Evolutionary conservation across 345 rosid species (phyloP), one percentile per base, ranked within the genome.

Genomic region (Eucalyptus paniculata): DNA sequence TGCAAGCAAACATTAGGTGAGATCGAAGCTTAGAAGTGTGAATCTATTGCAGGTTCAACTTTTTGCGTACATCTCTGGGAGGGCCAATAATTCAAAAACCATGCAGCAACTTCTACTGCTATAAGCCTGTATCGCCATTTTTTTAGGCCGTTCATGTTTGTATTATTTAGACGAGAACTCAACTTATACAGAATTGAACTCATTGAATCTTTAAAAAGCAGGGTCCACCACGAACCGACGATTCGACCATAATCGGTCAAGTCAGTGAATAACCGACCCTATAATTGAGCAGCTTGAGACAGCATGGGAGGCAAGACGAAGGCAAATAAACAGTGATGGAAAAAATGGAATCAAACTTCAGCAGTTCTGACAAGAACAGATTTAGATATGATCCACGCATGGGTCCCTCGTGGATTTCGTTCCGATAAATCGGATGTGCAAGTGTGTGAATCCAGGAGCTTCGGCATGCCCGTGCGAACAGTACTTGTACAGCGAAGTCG

Each of bases 1-100:
- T 97, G 97, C 95, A 89, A 93, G 37, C 85, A 92, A 86, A 88
- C 89, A 88, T 26, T 80, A 88, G 47, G 85, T 77, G 85, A 77
- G 85, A 77, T 40, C 7, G 85, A 40, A 77, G 85, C 85, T 40
- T 40, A 87, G 67, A 60, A 87, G 28, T 58, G 32, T 12, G 49
- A 87, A 77, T 77, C 47, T 77, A 77, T 40, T 40, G 47, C 85
- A 40, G 47, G 85, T 40, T 77, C 85, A 77, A 37, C 13, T 60
- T 60, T 90, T 90, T 54, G 87, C 88, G 87, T 94, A 96, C 95
- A 93, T 90, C 89, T 90, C 93, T 67, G 91, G 90, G 85, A 87
- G 90, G 45, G 92, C 81, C 89, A 93, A 88, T 88, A 92, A 91
- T 88, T 92, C 93, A 89, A 94, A 86, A 88, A 90, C 91, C 94